These are phyloP conservation scores for Amanita phalloides DNA, from an alignment of 768 basidiomycete genomes.

Conservation along the genomic window DNA sequence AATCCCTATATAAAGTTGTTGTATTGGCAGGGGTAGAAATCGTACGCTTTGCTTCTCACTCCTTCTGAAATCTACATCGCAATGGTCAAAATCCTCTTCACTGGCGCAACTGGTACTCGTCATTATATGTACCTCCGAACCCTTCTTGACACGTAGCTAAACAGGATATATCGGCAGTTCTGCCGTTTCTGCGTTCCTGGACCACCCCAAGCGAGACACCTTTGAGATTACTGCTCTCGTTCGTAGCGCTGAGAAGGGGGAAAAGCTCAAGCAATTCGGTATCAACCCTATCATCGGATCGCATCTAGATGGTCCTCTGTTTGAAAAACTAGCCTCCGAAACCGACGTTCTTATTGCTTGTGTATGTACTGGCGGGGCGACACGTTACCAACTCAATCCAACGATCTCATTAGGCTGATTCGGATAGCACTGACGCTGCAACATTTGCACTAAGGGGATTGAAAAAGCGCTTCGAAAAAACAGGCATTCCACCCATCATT, in stretches of 20 bases:
- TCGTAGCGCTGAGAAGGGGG: slow-evolving; percentile 32
- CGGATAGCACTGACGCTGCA: slow-evolving; percentile 33
- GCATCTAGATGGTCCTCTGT: slow-evolving; percentile 26
- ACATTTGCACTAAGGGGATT: slow-evolving; percentile 40
- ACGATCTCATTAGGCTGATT: slow-evolving; percentile 17
- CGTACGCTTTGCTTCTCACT: too few relatives aligned
- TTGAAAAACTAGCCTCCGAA: slow-evolving; percentile 32
- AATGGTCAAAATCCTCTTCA: slow-evolving; percentile 23
- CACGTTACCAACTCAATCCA: slow-evolving; percentile 17
- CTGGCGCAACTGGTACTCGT: slow-evolving; percentile 32
- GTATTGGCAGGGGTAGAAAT: too few relatives aligned
- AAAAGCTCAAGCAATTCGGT: slow-evolving; percentile 25
- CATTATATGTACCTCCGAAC: neutral
- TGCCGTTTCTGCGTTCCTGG: slow-evolving; percentile 28
- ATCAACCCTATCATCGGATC: slow-evolving; percentile 36
- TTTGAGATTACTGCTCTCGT: slow-evolving; percentile 36
- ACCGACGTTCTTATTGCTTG: slow-evolving; percentile 22
- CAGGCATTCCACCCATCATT: slow-evolving; percentile 32
- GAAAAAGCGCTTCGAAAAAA: slow-evolving; percentile 31
- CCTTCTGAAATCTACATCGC: neutral
- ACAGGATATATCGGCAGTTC: slow-evolving; percentile 42
- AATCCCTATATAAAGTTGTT: too few relatives aligned
- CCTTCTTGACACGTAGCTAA: neutral
- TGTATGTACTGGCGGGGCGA: slow-evolving; percentile 17
- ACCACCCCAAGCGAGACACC: slow-evolving; percentile 20